Base-by-base conservation (phyloP, 495 filamentous ascomycete genomes). In the Podospora didyma region DNA sequence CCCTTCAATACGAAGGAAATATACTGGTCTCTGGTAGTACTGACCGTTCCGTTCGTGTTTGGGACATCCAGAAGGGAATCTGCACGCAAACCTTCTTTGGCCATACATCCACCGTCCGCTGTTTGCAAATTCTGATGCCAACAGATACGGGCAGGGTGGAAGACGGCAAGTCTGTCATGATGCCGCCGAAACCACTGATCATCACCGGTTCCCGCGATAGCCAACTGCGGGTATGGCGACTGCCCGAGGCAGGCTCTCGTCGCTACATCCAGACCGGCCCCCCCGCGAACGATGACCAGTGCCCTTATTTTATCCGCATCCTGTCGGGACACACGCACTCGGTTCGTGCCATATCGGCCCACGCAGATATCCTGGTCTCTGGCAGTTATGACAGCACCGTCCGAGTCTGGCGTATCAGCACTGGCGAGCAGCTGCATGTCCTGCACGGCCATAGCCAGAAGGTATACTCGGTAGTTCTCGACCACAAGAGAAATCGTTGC, bases 151-250 rank as follows among this genome's bases (percentile, higher is more conserved):
- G 90, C 23, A 82, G 79, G 46, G 82, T 81, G 23, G 66, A 78
- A 19, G 83, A 94, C 60, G 91, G 91, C n/a, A 83, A 81, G 54
- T 75, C 86, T 31, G 83, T 92, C 57, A 89, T 93, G 79, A 89
- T 93, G 86, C 94, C 94, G 0, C 89, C 90, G 59, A 85, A 92
- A 63, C 91, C 93, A 6, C 75, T 99, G 51, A 97, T 99, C 60
- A 97, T 99, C 64, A 99, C 94, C 19, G 94, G 94, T 11, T 97
- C 95, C 51, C 87, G 94, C 31, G 94, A 99, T 72, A 96, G 92
- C 14, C 93, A 91, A 56, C 77, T 97, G 17, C 83, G 95, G 28
- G 90, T 99, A 7, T 99, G 94, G 94, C 92, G 90, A 65, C 84
- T 99, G 45, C 94, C 94, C n/a, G 84, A 89, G 68, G 82, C 86